A percentile compares a stretch with the other conserved stretches of the same genome.
phyloP scores from a whole-genome alignment of 371 early-diverging fungal genomes.

The Encephalitozoon hellem region DNA sequence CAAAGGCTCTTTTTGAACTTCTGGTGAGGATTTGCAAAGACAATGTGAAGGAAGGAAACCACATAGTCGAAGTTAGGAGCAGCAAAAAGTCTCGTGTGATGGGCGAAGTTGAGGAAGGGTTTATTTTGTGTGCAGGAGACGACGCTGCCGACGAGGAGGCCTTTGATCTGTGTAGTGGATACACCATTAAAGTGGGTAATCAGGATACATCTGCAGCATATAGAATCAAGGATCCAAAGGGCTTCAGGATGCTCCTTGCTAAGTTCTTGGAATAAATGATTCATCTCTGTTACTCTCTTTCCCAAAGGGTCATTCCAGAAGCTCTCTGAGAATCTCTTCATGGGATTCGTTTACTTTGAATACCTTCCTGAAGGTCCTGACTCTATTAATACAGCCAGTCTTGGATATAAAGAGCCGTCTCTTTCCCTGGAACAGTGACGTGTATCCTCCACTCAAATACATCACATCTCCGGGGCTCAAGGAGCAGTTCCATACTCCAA shows the following conservation, averaged over 20 bases:
- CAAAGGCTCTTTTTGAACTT: conserved; percentile 32
- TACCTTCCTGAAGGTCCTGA: conserved; percentile 23
- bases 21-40: neutral
- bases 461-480: conserved; percentile 37
- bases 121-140: conserved; percentile 58
- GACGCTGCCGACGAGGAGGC: conserved; percentile 61
- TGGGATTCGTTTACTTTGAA: conserved; percentile 21
- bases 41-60: conserved; percentile 52
- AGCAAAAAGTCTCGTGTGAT: conserved; percentile 49
- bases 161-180: conserved; percentile 40
- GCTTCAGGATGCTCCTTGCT: neutral
- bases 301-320: neutral
- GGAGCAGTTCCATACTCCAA: conserved; percentile 15
- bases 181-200: conserved; percentile 36
- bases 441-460: conserved; percentile 15
- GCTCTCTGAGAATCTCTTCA: neutral
- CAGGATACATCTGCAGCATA: conserved; percentile 6
- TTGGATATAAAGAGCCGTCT: conserved; percentile 15
- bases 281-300: neutral
- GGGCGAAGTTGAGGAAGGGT: conserved; percentile 22
- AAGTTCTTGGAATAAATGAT: neutral
- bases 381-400: conserved; percentile 13
- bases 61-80: conserved; percentile 51
- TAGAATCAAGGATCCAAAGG: neutral
- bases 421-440: conserved; percentile 13